A percentile compares a stretch with the other conserved stretches of the same genome.
Conservation (phyloP, 495 filamentous ascomycete genomes). For the Friedmanniomyces simplex region DNA sequence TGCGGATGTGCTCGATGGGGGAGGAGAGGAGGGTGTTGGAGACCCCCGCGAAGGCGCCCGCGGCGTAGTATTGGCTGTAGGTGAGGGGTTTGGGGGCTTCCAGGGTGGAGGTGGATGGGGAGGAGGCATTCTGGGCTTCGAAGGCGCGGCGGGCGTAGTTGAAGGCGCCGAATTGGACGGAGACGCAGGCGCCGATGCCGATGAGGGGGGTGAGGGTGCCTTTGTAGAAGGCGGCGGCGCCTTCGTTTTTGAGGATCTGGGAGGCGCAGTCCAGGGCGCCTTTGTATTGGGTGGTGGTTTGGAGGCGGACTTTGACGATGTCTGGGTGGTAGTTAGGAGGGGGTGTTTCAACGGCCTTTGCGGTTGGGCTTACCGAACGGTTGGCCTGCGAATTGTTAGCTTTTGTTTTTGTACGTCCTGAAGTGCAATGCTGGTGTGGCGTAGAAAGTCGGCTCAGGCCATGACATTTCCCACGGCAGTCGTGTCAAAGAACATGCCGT, state of each 20-base stretch:
- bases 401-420: not conserved
- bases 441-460: not conserved
- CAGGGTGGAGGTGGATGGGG: no score
- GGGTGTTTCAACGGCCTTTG: not conserved
- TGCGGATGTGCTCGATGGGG: constrained; percentile 95
- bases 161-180: constrained; percentile 96
- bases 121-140: constrained; percentile 59
- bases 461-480: not conserved
- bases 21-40: constrained; percentile 81
- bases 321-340: constrained; percentile 40
- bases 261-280: constrained; percentile 69
- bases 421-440: no score
- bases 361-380: constrained; percentile 56
- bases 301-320: constrained; percentile 95
- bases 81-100: constrained; percentile 29
- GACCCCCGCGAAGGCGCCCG: constrained; percentile 85
- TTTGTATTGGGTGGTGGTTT: constrained; percentile 73
- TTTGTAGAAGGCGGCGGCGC: constrained; percentile 91
- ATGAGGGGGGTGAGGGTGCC: constrained; percentile 92
- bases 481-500: no score
- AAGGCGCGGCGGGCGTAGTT: constrained; percentile 79
- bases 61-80: constrained; percentile 78
- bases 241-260: constrained; percentile 80
- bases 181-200: constrained; percentile 94
- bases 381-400: constrained; percentile 52